Conservation (phyloP, 2,329 filamentous ascomycete species). For the Tolypocladium paradoxum region DNA sequence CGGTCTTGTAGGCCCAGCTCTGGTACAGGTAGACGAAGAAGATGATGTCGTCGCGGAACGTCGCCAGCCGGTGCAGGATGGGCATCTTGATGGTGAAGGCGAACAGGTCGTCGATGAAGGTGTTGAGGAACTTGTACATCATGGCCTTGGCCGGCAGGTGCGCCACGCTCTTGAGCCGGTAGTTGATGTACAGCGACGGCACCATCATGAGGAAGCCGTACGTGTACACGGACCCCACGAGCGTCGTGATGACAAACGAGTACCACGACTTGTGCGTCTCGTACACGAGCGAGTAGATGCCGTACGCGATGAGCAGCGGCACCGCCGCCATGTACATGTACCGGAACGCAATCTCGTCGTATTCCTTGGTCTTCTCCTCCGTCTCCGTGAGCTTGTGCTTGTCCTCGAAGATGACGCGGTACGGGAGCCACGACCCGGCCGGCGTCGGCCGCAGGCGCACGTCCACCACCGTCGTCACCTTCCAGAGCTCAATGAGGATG, state of each 20-base stretch:
- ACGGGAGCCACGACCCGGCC: constrained; percentile 64
- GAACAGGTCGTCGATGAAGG: constrained; percentile 97
- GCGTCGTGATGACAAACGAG: constrained; percentile 85
- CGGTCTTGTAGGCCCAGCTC: constrained; percentile 81
- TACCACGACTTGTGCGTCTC: constrained; percentile 98
- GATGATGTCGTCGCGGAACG: constrained; percentile 88
- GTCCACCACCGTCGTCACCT: constrained; percentile 90
- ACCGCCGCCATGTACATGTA: constrained; percentile 92
- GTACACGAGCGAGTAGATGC: constrained; percentile 82
- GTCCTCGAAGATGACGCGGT: constrained; percentile 78
- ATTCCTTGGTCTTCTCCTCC: constrained; percentile 96
- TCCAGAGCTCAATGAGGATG: constrained; percentile 66
- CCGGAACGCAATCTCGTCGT: constrained; percentile 94
- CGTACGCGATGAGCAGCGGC: constrained; percentile 80
- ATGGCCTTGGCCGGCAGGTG: constrained; percentile 96
- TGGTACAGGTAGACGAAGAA: constrained; percentile 98
- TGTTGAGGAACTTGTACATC: constrained; percentile 98
- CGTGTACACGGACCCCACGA: constrained; percentile 92
- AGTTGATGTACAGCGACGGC: constrained; percentile 96
- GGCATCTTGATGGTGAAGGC: constrained; percentile 99
- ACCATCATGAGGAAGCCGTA: constrained; percentile 99
- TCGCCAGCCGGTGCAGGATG: constrained; percentile 80
- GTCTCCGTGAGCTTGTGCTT: constrained; percentile 93
- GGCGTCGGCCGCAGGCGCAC: constrained; percentile 64
- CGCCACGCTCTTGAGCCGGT: constrained; percentile 86